Evolutionary conservation across 2,329 filamentous ascomycete genomes (phyloP).

Genomic region (Clarireedia monteithiana): DNA sequence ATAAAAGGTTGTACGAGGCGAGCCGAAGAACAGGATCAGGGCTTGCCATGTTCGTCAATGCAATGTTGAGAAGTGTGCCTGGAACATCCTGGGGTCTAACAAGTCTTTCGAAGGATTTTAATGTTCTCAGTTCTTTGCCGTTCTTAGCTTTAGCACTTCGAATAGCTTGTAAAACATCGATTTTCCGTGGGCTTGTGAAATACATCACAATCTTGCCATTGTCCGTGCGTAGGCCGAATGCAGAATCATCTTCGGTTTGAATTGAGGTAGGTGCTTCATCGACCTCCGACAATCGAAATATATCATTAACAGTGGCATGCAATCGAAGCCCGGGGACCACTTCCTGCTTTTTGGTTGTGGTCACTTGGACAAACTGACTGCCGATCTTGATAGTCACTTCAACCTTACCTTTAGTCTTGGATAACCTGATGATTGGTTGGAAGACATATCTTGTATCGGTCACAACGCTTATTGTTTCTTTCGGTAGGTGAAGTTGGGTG

Average conservation of each 20-base stretch:
- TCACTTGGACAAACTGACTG: constrained; percentile 62
- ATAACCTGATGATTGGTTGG: constrained; percentile 56
- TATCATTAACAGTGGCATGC: constrained; percentile 59
- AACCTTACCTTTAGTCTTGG: constrained; percentile 62
- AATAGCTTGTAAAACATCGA: constrained; percentile 56
- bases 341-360: constrained; percentile 61
- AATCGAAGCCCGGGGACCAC: constrained; percentile 54
- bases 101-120: constrained; percentile 56
- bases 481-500: constrained; percentile 57
- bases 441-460: constrained; percentile 59
- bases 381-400: constrained; percentile 63
- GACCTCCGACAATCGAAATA: constrained; percentile 59
- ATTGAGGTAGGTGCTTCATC: constrained; percentile 60
- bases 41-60: constrained; percentile 58
- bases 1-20: constrained; percentile 60
- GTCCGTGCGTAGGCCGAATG: constrained; percentile 60
- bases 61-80: constrained; percentile 59
- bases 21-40: constrained; percentile 51
- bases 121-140: constrained; percentile 52
- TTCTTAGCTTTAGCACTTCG: constrained; percentile 56
- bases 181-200: constrained; percentile 58
- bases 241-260: constrained; percentile 57
- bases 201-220: constrained; percentile 66
- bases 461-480: constrained; percentile 62
- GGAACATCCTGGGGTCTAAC: constrained; percentile 64